Base-by-base conservation (phyloP, 2,329 filamentous ascomycete genomes). In the Fusarium acutatum region DNA sequence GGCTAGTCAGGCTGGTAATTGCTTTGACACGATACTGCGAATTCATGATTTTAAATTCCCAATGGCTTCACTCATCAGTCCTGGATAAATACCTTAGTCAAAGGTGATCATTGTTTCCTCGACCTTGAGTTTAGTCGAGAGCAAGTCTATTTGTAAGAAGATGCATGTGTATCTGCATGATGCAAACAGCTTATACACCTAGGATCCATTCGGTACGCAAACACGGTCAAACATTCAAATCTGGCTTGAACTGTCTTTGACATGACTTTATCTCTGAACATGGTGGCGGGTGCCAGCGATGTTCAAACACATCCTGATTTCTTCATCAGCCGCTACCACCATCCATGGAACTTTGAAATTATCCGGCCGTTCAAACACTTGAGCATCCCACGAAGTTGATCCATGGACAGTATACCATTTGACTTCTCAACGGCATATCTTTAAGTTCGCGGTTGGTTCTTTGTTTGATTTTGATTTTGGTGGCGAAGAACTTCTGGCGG, bases 11-110 rank as follows among this genome's bases (percentile, higher is more conserved):
- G 53, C 68, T 66, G 60, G 66, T 76, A 52, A 61, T 76, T 76
- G 69, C 58, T 65, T 72, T 73, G 71, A 71, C 66, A 65, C 54
- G 64, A 71, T 44, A 60, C 47, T 67, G 49, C 63, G 60, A 75
- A 53, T 74, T 64, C 60, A 75, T 66, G 63, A 75, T 75, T 69
- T 67, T 43, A 58, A 67, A 35, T 50, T 70, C 52, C 30, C 34
- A 46, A 14, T 32, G 30, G 40, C 47, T 37, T 32, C 22, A 34
- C 32, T 59, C 12, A 20, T 65, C 47, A 32, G 46, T 24, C 24
- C n/a, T 26, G n/a, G 17, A 38, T 43, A 22, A 34, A 17, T 24
- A 18, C 44, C 35, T 20, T 59, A 20, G 50, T 46, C 24, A 5
- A 28, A 22, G 28, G 20, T 34, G n/a, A 38, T 60, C 13, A 13